These are phyloP conservation scores for Leccinellum luteum DNA, from an alignment of 768 basidiomycete species.

Conservation along the genomic window DNA sequence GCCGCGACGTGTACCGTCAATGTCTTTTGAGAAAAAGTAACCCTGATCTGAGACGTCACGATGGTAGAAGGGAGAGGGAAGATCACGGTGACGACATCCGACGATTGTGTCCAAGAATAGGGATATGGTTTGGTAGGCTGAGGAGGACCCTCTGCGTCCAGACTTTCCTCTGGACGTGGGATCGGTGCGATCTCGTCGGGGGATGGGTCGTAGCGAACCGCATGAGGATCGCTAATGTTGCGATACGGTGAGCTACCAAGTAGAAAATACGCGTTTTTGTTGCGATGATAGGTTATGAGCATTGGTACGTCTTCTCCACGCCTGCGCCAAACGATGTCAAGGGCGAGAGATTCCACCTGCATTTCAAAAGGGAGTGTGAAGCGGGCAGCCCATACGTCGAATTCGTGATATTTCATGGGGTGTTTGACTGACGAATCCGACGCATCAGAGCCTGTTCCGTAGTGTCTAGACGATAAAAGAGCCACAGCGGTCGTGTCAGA, in stretches of 20 bases:
- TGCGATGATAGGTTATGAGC: conserved; percentile 46
- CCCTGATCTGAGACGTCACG: conserved; percentile 59
- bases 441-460: conserved; percentile 30
- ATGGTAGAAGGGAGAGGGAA: conserved; percentile 80
- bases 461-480: conserved; percentile 60
- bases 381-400: conserved; percentile 64
- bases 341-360: conserved; percentile 28
- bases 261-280: conserved; percentile 49
- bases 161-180: conserved; percentile 57
- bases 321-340: conserved; percentile 68
- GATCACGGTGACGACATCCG: conserved; percentile 78
- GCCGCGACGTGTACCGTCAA: conserved; percentile 61
- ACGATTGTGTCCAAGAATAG: conserved; percentile 91
- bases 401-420: conserved; percentile 39
- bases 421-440: conserved; percentile 13
- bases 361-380: conserved; percentile 45
- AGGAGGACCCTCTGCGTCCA: conserved; percentile 38
- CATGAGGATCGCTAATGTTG: conserved; percentile 32
- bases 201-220: conserved; percentile 51
- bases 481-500: conserved; percentile 42
- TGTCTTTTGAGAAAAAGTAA: conserved; percentile 61
- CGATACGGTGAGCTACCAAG: conserved; percentile 59
- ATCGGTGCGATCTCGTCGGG: conserved; percentile 68
- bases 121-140: conserved; percentile 59
- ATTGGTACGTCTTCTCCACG: conserved; percentile 71